Evolutionary conservation across 257 asterid species (phyloP), one percentile per base, ranked within the genome.

Genomic region (Solanum ossicruentum): DNA sequence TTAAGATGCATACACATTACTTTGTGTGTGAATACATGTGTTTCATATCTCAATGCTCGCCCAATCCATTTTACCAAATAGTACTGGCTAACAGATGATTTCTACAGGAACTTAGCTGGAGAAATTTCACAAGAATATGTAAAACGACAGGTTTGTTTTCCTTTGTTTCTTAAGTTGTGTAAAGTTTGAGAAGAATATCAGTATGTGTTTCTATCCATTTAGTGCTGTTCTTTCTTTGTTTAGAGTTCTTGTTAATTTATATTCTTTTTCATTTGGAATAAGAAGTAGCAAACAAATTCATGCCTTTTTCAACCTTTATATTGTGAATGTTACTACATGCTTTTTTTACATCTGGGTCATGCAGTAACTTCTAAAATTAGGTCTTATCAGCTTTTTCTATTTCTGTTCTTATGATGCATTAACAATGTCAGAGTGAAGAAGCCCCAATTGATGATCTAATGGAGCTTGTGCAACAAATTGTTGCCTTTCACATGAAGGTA

Each of bases 401-500:
- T 36, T 81, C 36, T 17, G 36, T 84, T 81, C 49, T 26, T 80
- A 61, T 70, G 47, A 57, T 84, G 82, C 56, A 60, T 85, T 47
- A 84, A 83, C 54, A 63, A 23, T 87, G 88, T 83, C 89, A 92
- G 97, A 80, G 85, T 77, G 95, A 93, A 60, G 98, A 93, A 47
- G 92, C 86, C 78, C 69, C 90, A 61, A 84, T 91, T 12, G 96
- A 94, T 77, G 99, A 97, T 85, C 88, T 97, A 28, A 94, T 95
- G 96, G 93, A 91, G 88, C 93, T 96, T 81, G 99, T 93, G 71
- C 93, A 90, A 87, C 97, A 95, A 89, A 93, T 97, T 89, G 98
- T 93, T 84, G 95, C 94, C 49, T 97, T 97, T 84, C 98, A 97
- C 83, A 94, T 97, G 98, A 92, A 91, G 99, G 99, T 95, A 88